Percentiles rank a stretch among this genome's conserved stretches.
phyloP scores from a whole-genome alignment of 1,284 basidiomycete species.

The Apiotrichum laibachii region DNA sequence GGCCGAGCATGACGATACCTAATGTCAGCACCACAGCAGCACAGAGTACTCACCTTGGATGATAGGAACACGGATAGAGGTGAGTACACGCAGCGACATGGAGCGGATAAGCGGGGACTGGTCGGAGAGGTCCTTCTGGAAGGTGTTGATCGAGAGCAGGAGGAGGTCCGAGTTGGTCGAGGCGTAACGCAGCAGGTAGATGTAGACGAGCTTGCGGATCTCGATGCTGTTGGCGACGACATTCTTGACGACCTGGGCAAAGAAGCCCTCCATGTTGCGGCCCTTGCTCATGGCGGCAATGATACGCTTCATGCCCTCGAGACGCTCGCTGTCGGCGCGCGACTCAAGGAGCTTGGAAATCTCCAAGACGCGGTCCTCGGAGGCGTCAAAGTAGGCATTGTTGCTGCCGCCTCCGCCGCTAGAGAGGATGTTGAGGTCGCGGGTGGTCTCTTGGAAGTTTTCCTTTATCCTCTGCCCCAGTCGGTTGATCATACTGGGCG shows the following conservation, averaged over 20 bases:
- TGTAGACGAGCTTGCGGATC: constrained; percentile 95
- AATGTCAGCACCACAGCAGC: not conserved
- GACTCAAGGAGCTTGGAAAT: constrained; percentile 82
- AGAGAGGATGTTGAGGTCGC: constrained; percentile 48
- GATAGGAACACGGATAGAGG: constrained; percentile 83
- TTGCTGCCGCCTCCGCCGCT: constrained; percentile 34
- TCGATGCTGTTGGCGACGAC: constrained; percentile 87
- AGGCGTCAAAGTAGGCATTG: constrained; percentile 49
- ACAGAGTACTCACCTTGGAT: constrained; percentile 59
- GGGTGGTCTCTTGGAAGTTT: constrained; percentile 52
- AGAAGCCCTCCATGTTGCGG: constrained; percentile 85
- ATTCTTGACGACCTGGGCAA: constrained; percentile 91
- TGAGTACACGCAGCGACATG: constrained; percentile 91
- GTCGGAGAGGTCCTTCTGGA: constrained; percentile 94
- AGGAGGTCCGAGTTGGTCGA: constrained; percentile 90
- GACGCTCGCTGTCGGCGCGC: constrained; percentile 77
- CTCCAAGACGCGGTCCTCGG: constrained; percentile 54
- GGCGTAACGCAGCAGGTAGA: constrained; percentile 91
- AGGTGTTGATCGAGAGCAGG: constrained; percentile 95
- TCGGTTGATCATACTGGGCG: constrained; percentile 37
- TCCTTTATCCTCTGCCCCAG: constrained; percentile 51
- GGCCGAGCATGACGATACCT: constrained; percentile 77
- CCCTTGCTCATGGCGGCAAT: constrained; percentile 93
- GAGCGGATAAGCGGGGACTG: constrained; percentile 86
- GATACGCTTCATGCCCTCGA: constrained; percentile 89